These are phyloP conservation scores for Daldinia concentrica DNA, from an alignment of 495 filamentous ascomycete genomes.

Conservation along the genomic window DNA sequence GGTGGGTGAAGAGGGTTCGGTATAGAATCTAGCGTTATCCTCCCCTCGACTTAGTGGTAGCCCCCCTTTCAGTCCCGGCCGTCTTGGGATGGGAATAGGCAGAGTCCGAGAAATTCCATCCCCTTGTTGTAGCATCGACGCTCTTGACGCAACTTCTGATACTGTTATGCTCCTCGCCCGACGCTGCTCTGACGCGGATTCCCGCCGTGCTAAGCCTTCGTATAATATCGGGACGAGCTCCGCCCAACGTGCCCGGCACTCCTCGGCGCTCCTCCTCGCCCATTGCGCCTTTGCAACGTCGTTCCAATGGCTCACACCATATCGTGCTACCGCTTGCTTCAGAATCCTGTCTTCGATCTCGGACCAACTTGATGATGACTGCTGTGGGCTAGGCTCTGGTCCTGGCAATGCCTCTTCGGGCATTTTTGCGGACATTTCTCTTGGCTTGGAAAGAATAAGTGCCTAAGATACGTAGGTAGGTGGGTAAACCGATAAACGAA, in stretches of 20 bases:
- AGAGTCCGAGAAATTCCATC: neutral
- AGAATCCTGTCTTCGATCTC: slow-evolving; percentile 36
- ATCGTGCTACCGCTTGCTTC: slow-evolving; percentile 25
- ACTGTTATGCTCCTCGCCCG: slow-evolving; percentile 18
- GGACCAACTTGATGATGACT: slow-evolving; percentile 13
- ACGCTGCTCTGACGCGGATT: neutral
- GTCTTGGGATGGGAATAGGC: no score
- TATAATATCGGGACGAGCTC: slow-evolving; percentile 21
- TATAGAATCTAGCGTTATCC: neutral
- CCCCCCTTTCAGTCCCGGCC: no score
- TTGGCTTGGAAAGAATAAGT: neutral
- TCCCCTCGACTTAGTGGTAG: neutral
- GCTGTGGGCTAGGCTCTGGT: neutral
- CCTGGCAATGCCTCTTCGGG: neutral
- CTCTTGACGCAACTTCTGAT: neutral
- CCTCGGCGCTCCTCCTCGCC: slow-evolving; percentile 25
- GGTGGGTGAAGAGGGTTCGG: neutral
- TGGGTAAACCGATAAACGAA: no score
- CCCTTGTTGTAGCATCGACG: neutral
- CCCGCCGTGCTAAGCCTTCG: slow-evolving; percentile 4
- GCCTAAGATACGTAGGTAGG: neutral
- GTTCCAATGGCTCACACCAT: slow-evolving; percentile 33
- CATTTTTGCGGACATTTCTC: neutral
- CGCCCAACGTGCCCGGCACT: slow-evolving; percentile 29
- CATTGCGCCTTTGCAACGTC: slow-evolving; percentile 30